A percentile compares a stretch with the other conserved stretches of the same genome.
phyloP scores from a whole-genome alignment of 805 yeast genomes.

The Suhomyces sp. region DNA sequence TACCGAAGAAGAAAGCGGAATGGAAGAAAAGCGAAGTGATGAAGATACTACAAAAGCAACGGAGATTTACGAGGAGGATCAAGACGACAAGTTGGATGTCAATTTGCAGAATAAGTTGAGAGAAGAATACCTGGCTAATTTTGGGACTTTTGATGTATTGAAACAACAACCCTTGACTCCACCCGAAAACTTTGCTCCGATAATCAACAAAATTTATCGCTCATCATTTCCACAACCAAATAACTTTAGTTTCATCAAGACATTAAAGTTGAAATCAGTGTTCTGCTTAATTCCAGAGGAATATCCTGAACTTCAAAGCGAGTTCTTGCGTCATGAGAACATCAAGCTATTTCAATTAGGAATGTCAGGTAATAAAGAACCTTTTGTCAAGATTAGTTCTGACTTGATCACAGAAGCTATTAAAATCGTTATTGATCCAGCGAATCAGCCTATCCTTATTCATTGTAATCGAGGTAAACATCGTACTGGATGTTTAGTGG shows the following conservation, averaged over 20 bases:
- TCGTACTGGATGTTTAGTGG: slow-evolving; percentile 94
- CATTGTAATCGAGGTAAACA: slow-evolving; percentile 98
- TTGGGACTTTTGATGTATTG: slow-evolving; percentile 1
- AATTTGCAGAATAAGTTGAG: slow-evolving; percentile 21
- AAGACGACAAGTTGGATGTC: slow-evolving; percentile 40
- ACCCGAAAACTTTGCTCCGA: slow-evolving; percentile 92
- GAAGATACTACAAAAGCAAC: slow-evolving; percentile 5
- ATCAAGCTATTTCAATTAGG: slow-evolving; percentile 84
- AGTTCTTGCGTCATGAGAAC: slow-evolving; percentile 58
- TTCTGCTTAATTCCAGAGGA: slow-evolving; percentile 88
- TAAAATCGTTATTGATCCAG: slow-evolving; percentile 77
- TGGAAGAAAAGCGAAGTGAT: no score
- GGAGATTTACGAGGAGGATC: slow-evolving; percentile 35
- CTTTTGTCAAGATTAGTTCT: slow-evolving; percentile 72
- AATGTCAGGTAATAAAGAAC: slow-evolving; percentile 93
- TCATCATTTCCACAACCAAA: slow-evolving; percentile 87
- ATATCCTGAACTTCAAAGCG: slow-evolving; percentile 74
- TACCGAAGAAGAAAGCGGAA: slow-evolving; percentile 30
- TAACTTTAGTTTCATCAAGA: slow-evolving; percentile 68
- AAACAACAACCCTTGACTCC: slow-evolving; percentile 43
- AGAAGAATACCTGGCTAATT: slow-evolving; percentile 15
- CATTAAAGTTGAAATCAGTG: slow-evolving; percentile 66
- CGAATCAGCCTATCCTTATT: slow-evolving; percentile 85
- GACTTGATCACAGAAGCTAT: slow-evolving; percentile 76
- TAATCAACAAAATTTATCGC: slow-evolving; percentile 71